Base-by-base conservation (phyloP, 306 rosid genomes). In the Prosopis cineraria region DNA sequence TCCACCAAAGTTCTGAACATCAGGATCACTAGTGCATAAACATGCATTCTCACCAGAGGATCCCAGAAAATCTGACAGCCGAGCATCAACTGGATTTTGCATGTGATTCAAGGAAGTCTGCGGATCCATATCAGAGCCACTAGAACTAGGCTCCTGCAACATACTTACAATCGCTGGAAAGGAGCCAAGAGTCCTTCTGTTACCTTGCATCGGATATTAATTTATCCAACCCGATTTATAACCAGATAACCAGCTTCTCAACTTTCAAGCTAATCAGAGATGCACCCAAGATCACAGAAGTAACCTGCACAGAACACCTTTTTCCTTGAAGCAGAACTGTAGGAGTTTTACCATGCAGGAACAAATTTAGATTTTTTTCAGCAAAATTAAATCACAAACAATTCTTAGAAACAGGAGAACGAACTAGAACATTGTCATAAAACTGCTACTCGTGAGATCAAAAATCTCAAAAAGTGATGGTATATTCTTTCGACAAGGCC, bases 201-300 rank as follows among this genome's bases (percentile, higher is more conserved):
- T 87, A 74, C 94, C 98, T 86, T 90, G 98, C 96, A 90, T 93
- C 79, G 82, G 87, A 87, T 78, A 78, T 70, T 77, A 76, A 78
- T 68, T 31, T 84, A 50, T 74, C 75, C 81, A 82, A 77, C 90
- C 87, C 41, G 44, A 52, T 55, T 70, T 33, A 75, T 52, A 60
- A 73, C 52, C 75, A 79, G 53, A 53, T 73, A 77, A 37, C 55
- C 73, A 75, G 79, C 50, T 56, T 74, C 70, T 37, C 80, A 65
- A 62, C 67, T 72, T 29, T 76, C 77, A 79, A 72, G 71, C 74
- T 59, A 75, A 48, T 70, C 70, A 36, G 33, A 68, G 71, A 45
- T 45, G 82, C 64, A 17, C 67, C 79, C 37, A 43, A 77, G 78
- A 58, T 17, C 29, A 29, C 29, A 70, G 4, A 47, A 73, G 60